Conservation (phyloP, 2,329 filamentous ascomycete genomes). For the Fusarium sororula region DNA sequence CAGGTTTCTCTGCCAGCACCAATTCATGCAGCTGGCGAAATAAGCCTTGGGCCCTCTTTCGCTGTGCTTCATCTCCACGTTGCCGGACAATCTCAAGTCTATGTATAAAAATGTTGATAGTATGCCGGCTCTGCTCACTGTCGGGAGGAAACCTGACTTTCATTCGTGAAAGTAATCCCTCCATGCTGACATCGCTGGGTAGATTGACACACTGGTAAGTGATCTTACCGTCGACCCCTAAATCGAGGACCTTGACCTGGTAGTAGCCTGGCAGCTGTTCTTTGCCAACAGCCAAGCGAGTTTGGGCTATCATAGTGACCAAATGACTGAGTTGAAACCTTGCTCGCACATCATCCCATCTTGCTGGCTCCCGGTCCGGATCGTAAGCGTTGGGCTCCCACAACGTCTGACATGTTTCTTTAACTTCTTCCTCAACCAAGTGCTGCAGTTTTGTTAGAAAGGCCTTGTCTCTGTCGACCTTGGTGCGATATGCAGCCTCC, state of each 20-base stretch:
- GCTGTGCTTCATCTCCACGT: conserved; percentile 1
- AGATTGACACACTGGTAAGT: conserved; percentile 12
- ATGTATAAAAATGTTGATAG: conserved; percentile 4
- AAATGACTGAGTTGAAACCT: background rate
- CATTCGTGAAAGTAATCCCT: conserved; percentile 22
- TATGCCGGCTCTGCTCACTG: background rate
- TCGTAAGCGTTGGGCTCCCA: conserved; percentile 25
- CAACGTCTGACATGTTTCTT: conserved; percentile 17
- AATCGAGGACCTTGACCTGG: conserved; percentile 23
- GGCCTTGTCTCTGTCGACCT: background rate
- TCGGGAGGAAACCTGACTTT: conserved; percentile 29
- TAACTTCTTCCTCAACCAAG: conserved; percentile 26
- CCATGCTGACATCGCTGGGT: conserved; percentile 4
- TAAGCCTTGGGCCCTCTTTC: background rate
- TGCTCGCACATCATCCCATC: conserved; percentile 21
- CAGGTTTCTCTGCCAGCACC: background rate
- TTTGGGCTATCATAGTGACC: conserved; percentile 31
- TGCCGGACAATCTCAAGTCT: conserved; percentile 3
- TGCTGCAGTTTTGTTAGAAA: background rate
- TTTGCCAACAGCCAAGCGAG: conserved; percentile 25
- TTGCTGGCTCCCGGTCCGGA: background rate
- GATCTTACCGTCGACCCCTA: conserved; percentile 26
- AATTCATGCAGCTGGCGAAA: conserved; percentile 4
- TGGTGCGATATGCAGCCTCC: background rate
- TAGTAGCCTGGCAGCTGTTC: conserved; percentile 33